These are phyloP conservation scores for Berberis vulgaris DNA, from an alignment of 164 flowering plant species.

Conservation along the genomic window DNA sequence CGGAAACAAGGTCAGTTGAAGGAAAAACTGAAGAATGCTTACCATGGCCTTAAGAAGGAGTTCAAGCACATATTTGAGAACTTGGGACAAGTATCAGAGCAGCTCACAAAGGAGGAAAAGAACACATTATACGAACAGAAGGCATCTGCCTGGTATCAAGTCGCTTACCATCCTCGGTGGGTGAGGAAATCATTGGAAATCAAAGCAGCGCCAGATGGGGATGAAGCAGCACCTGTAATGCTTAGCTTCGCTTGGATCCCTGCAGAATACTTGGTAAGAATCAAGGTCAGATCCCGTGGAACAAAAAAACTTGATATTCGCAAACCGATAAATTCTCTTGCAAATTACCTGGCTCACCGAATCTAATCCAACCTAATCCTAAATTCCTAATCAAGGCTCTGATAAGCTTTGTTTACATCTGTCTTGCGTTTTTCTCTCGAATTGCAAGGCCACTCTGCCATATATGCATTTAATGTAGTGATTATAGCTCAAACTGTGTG, in stretches of 20 bases:
- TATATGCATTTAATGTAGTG: too few relatives aligned
- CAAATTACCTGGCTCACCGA: conserved; percentile 40
- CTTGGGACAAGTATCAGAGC: conserved; percentile 27
- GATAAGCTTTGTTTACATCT: background rate
- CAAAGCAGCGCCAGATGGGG: conserved; percentile 27
- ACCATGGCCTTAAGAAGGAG: conserved; percentile 53
- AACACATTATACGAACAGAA: conserved; percentile 50
- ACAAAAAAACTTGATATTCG: conserved; percentile 15
- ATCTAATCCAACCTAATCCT: conserved; percentile 20
- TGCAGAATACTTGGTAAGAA: conserved; percentile 74
- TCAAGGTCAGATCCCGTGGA: conserved; percentile 45
- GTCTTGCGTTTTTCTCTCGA: conserved; percentile 7
- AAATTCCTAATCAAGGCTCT: background rate
- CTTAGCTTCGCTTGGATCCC: conserved; percentile 95
- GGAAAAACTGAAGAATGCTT: conserved; percentile 76
- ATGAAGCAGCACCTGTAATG: conserved; percentile 19
- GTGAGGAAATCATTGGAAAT: conserved; percentile 35
- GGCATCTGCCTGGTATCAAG: conserved; percentile 98
- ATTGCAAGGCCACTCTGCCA: conserved; percentile 22
- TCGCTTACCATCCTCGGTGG: conserved; percentile 75
- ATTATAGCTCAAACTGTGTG: too few relatives aligned
- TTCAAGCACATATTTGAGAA: conserved; percentile 52
- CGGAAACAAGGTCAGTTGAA: conserved; percentile 75
- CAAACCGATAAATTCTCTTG: conserved; percentile 59
- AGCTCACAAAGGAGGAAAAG: conserved; percentile 46